These are phyloP conservation scores for Tuber calosporum DNA, from an alignment of 495 filamentous ascomycete genomes.

Conservation along the genomic window DNA sequence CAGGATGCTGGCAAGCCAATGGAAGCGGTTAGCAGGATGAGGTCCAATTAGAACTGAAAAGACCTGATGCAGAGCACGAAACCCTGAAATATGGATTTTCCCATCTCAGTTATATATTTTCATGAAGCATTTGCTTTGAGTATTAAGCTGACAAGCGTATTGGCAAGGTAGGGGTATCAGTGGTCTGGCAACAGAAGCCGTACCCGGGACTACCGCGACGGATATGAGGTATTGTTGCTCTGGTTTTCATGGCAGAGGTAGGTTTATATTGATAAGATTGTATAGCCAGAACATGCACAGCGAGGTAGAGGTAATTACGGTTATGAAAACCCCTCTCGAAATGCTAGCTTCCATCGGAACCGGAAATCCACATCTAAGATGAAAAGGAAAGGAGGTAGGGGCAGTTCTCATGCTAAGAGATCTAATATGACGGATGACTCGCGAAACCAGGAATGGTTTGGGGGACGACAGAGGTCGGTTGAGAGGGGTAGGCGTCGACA, in stretches of 20 bases:
- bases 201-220: conserved; percentile 11
- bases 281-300: neutral
- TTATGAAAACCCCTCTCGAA: neutral
- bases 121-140: neutral
- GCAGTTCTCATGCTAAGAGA: neutral
- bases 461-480: neutral
- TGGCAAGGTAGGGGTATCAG: conserved; percentile 19
- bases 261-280: conserved; percentile 5
- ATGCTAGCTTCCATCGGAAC: neutral
- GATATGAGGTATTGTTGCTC: conserved; percentile 20
- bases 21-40: conserved; percentile 26
- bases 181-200: conserved; percentile 9
- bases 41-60: conserved; percentile 36
- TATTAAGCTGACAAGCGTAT: conserved; percentile 21
- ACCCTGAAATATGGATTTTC: conserved; percentile 7
- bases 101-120: conserved; percentile 4
- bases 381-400: neutral
- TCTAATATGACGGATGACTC: neutral
- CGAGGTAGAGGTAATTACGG: neutral
- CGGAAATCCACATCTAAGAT: neutral
- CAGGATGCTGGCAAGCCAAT: neutral
- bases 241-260: neutral
- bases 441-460: neutral
- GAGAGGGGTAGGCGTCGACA: neutral
- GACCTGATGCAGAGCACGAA: conserved; percentile 37